Conservation (phyloP, 495 filamentous ascomycete genomes). For the Immersiella caudata region DNA sequence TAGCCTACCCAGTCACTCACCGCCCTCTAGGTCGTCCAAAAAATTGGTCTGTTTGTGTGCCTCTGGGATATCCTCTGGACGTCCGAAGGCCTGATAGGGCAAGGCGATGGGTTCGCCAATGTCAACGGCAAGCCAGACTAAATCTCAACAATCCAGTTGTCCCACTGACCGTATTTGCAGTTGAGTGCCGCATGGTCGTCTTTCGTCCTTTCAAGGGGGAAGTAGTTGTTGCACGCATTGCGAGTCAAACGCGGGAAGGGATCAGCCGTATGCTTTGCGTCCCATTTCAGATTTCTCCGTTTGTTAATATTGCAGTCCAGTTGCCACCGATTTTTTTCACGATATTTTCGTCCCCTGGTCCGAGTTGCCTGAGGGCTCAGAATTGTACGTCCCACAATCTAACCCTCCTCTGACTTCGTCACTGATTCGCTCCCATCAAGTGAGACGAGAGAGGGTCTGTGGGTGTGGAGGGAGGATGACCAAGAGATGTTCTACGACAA, state of each 20-base stretch:
- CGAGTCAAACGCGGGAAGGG: slow-evolving; percentile 66
- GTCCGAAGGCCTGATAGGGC: slow-evolving; percentile 89
- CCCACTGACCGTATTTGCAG: slow-evolving; percentile 44
- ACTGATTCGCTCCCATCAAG: slow-evolving; percentile 38
- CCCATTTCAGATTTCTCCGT: slow-evolving; percentile 1
- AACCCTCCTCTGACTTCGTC: neutral
- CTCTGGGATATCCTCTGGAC: slow-evolving; percentile 83
- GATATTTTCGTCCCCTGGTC: slow-evolving; percentile 79
- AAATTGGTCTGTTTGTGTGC: slow-evolving; percentile 88
- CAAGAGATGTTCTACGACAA: slow-evolving; percentile 81
- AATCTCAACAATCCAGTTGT: slow-evolving; percentile 1
- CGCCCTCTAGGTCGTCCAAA: slow-evolving; percentile 48
- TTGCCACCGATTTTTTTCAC: slow-evolving; percentile 85
- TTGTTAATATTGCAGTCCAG: slow-evolving; percentile 42
- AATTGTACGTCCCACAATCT: slow-evolving; percentile 61
- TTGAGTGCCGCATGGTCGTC: slow-evolving; percentile 89
- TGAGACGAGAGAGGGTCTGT: slow-evolving; percentile 71
- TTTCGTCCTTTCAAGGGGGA: slow-evolving; percentile 95
- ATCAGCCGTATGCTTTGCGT: slow-evolving; percentile 66
- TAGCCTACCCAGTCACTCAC: neutral
- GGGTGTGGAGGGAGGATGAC: slow-evolving; percentile 78
- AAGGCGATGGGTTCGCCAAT: slow-evolving; percentile 85
- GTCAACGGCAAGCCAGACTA: slow-evolving; percentile 70
- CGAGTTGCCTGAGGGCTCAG: slow-evolving; percentile 68
- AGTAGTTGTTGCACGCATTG: slow-evolving; percentile 80